Base-by-base conservation (phyloP, 2,329 filamentous ascomycete species). In the Drechslerella dactyloides region DNA sequence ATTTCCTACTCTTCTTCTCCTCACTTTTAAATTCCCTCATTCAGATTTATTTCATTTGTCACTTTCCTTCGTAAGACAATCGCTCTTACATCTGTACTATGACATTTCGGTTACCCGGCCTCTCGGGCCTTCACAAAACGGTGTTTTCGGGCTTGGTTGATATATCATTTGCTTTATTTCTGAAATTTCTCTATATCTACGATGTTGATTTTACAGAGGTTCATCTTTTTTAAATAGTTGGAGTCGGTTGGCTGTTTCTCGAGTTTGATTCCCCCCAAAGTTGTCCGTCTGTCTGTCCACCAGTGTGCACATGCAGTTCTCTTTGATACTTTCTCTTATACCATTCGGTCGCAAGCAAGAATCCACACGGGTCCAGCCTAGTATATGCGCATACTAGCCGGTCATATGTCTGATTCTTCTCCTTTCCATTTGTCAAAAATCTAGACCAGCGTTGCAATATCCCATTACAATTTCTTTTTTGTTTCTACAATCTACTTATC, bases 401-500 rank as follows among this genome's bases (percentile, higher is more conserved):
- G 44, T 21, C 21, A 48, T 48, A n/a, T n/a, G n/a, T n/a, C n/a
- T n/a, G n/a, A n/a, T n/a, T n/a, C n/a, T 17, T 2, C 19, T 48
- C 5, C 6, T 53, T 40, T 19, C 37, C 19, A 37, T 33, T 27
- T 68, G 24, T 54, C 21, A 61, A 61, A 57, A 15, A 23, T 44
- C 35, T 72, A 72, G 68, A 72, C 59, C 55, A 72, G 68, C 68
- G 68, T 65, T 60, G 68, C 68, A 51, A 72, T 53, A 72, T 60
- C 52, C 37, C 52, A 37, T 48, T 33, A 50, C 44, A 21, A 13
- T 27, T 44, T 15, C 8, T 23, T 33, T 33, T 8, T 51, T 53
- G 19, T 59, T 60, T 42, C 37, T 44, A 19, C 37, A 53, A 21
- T 33, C 17, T 33, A 35, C 24, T 40, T 48, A 37, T 44, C 48